Evolutionary conservation across 495 filamentous ascomycete genomes (phyloP).

Genomic region (Apiosordaria backusii): DNA sequence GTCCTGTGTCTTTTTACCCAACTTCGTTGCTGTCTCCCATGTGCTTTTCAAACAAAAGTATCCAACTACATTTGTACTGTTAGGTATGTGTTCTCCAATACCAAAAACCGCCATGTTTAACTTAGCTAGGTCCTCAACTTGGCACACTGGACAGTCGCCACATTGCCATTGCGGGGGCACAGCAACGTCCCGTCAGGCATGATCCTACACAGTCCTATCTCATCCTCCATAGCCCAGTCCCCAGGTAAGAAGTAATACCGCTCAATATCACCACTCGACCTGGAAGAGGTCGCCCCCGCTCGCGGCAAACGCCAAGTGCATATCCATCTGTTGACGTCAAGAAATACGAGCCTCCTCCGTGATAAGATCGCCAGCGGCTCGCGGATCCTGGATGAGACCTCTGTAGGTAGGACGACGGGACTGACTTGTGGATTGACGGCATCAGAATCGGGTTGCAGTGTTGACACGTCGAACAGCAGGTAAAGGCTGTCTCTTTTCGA

Average conservation of each 20-base stretch:
- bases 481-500: not conserved
- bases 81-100: too few relatives aligned
- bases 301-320: not conserved
- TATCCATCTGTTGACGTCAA: conserved; percentile 1
- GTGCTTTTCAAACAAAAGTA: too few relatives aligned
- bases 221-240: not conserved
- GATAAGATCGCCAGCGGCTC: not conserved
- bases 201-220: not conserved
- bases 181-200: not conserved
- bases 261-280: not conserved
- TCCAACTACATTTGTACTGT: too few relatives aligned
- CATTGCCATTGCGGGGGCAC: not conserved
- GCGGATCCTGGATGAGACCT: not conserved
- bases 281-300: too few relatives aligned
- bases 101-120: too few relatives aligned
- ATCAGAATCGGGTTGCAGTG: not conserved
- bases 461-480: not conserved
- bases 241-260: not conserved
- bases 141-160: not conserved
- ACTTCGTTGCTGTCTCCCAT: not conserved
- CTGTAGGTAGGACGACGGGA: not conserved
- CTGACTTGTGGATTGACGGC: not conserved
- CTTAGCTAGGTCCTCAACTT: not conserved
- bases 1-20: not conserved
- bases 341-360: not conserved